phyloP scores from a whole-genome alignment of 805 yeast genomes.

The Kregervanrija fluxuum region DNA sequence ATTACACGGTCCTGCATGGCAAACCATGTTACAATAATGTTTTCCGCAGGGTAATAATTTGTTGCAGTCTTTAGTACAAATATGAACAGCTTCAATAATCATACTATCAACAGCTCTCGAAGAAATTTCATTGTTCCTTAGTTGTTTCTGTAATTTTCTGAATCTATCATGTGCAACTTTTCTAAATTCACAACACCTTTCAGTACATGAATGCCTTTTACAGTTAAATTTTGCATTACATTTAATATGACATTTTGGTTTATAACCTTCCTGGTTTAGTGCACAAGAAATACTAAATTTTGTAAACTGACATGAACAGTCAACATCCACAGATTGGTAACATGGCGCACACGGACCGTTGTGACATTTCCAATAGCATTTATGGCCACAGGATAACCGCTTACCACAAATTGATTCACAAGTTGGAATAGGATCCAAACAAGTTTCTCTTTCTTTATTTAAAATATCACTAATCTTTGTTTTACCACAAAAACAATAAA shows the following conservation, averaged over 20 bases:
- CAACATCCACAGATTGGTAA: slow-evolving; percentile 38
- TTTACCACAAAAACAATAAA: slow-evolving; percentile 77
- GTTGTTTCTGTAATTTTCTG: slow-evolving; percentile 40
- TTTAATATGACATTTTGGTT: slow-evolving; percentile 59
- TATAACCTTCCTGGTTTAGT: slow-evolving; percentile 40
- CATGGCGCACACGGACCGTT: slow-evolving; percentile 70
- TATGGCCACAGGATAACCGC: slow-evolving; percentile 61
- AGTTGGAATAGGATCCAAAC: slow-evolving; percentile 75
- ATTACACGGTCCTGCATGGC: slow-evolving; percentile 76
- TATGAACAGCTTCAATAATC: slow-evolving; percentile 63
- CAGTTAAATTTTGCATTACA: slow-evolving; percentile 75
- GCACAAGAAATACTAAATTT: slow-evolving; percentile 58
- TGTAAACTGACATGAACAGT: slow-evolving; percentile 58
- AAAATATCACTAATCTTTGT: slow-evolving; percentile 33
- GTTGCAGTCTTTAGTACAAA: slow-evolving; percentile 64
- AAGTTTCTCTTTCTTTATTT: slow-evolving; percentile 38
- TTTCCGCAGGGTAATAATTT: slow-evolving; percentile 53
- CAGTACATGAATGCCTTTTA: slow-evolving; percentile 69
- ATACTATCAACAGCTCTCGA: slow-evolving; percentile 40
- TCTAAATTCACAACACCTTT: slow-evolving; percentile 65
- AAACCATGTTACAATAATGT: slow-evolving; percentile 62
- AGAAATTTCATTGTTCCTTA: slow-evolving; percentile 36
- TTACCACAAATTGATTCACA: slow-evolving; percentile 65
- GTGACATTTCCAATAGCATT: slow-evolving; percentile 67
- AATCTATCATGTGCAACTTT: slow-evolving; percentile 50